Evolutionary conservation across 108 stramenopile genomes (phyloP).

Genomic region (Ochromonas danica): DNA sequence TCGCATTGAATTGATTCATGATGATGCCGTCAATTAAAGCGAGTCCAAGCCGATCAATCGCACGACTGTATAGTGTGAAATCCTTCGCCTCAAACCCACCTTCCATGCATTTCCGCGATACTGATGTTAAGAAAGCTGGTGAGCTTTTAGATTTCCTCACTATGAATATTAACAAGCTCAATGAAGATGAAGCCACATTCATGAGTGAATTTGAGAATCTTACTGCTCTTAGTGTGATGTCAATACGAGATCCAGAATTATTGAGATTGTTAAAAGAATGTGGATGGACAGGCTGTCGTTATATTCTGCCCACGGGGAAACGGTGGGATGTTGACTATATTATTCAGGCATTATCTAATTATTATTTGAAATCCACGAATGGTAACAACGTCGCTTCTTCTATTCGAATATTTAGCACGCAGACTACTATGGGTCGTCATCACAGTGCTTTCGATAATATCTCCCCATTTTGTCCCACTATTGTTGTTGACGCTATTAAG

Average conservation of each 20-base stretch:
- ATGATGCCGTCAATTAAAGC: not conserved
- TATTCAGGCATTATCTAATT: not conserved
- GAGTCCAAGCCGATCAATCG: too few species aligned
- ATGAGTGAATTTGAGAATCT: too few species aligned
- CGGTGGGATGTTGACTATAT: not conserved
- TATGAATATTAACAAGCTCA: too few species aligned
- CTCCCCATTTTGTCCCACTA: not conserved
- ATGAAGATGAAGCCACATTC: too few species aligned
- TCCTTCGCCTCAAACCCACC: too few species aligned
- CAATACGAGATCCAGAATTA: not conserved
- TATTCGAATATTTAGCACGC: not conserved
- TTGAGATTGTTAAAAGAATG: not conserved
- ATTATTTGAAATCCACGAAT: not conserved
- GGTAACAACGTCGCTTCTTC: not conserved
- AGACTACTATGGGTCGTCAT: not conserved
- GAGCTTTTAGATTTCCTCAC: too few species aligned
- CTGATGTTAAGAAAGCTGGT: too few species aligned
- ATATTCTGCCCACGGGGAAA: not conserved
- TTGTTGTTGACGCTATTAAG: not conserved
- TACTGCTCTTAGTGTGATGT: too few species aligned
- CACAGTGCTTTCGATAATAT: not conserved
- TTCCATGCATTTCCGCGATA: too few species aligned
- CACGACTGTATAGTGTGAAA: too few species aligned
- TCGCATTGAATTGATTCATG: too few species aligned
- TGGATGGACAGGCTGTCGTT: not conserved